These are phyloP conservation scores for Mallotus nudiflorus DNA, from an alignment of 345 rosid genomes.

Conservation along the genomic window DNA sequence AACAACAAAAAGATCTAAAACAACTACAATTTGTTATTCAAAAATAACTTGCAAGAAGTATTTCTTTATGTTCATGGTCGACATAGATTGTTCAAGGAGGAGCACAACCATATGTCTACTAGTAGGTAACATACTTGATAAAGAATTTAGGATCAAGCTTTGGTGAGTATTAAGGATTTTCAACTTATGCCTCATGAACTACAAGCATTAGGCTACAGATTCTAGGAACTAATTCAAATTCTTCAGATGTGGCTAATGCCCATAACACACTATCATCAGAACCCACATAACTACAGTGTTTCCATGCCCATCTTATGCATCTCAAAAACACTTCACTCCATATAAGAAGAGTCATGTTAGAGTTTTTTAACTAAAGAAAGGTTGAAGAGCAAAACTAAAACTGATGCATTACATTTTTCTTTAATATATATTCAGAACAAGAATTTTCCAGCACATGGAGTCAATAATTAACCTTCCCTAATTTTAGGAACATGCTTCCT, in stretches of 20 bases:
- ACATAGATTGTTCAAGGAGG: constrained; percentile 84
- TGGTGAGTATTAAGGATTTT: constrained; percentile 53
- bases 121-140: constrained; percentile 65
- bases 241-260: constrained; percentile 64
- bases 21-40: no score
- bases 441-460: no score
- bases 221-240: constrained; percentile 82
- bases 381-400: no score
- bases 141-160: constrained; percentile 64
- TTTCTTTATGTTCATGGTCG: constrained; percentile 66
- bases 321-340: constrained; percentile 64
- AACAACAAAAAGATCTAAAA: no score
- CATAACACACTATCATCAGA: constrained; percentile 79
- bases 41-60: constrained; percentile 76
- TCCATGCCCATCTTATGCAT: constrained; percentile 86
- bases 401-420: no score
- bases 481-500: no score
- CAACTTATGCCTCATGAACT: constrained; percentile 69
- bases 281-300: constrained; percentile 81
- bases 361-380: no score
- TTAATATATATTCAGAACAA: no score
- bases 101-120: constrained; percentile 57
- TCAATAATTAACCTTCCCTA: no score
- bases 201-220: constrained; percentile 75
- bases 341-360: no score